Conservation (phyloP, 768 basidiomycete species). For the Boletus sensibilis region DNA sequence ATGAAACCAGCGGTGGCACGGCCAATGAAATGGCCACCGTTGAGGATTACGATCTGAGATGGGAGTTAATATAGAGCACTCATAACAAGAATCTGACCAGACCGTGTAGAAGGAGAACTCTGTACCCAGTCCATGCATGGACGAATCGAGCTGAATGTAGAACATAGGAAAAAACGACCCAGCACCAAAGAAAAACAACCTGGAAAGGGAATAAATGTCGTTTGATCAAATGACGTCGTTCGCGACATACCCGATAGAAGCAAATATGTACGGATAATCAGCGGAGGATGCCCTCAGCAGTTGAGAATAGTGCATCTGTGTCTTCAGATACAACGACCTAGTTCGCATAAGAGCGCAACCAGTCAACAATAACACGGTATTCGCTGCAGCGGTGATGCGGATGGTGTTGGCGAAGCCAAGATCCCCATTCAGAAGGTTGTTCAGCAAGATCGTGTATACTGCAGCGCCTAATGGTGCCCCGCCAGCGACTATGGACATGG, state of each 20-base stretch:
- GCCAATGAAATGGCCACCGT: constrained; percentile 37
- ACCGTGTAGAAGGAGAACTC: constrained; percentile 58
- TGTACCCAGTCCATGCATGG: constrained; percentile 44
- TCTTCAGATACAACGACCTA: constrained; percentile 31
- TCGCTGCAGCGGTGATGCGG: constrained; percentile 44
- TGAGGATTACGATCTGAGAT: constrained; percentile 38
- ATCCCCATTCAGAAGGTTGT: constrained; percentile 17
- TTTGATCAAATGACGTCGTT: not conserved
- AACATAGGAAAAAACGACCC: constrained; percentile 32
- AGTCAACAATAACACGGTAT: constrained; percentile 36
- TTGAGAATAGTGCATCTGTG: constrained; percentile 14
- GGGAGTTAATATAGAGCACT: not conserved
- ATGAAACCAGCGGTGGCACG: constrained; percentile 38
- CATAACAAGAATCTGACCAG: constrained; percentile 4
- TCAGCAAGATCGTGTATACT: constrained; percentile 30
- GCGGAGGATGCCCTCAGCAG: constrained; percentile 16
- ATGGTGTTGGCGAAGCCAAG: constrained; percentile 44
- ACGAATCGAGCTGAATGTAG: constrained; percentile 57
- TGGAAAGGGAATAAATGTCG: constrained; percentile 1
- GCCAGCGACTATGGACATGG: constrained; percentile 39
- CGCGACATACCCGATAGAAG: constrained; percentile 23
- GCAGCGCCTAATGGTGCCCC: constrained; percentile 36
- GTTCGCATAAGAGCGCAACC: constrained; percentile 39
- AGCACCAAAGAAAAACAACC: constrained; percentile 22
- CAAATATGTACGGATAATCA: constrained; percentile 26